A percentile compares a stretch with the other conserved stretches of the same genome.
Evolutionary conservation across 805 yeast genomes (phyloP).

Genomic region (Candida insectalens): DNA sequence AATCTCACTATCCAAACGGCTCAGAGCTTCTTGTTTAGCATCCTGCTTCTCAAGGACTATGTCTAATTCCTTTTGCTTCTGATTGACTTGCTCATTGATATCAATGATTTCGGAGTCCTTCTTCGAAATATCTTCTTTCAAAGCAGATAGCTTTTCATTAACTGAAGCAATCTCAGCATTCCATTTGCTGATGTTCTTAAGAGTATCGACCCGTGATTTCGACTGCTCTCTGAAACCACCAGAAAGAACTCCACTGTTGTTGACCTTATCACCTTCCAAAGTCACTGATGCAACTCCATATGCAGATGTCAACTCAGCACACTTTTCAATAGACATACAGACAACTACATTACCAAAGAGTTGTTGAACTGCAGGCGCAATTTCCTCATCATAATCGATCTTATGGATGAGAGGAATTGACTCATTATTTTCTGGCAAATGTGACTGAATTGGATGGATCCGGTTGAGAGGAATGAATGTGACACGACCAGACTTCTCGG

Average conservation of each 20-base stretch:
- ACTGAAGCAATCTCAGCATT: constrained; percentile 34
- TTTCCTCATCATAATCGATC: constrained; percentile 47
- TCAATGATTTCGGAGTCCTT: constrained; percentile 45
- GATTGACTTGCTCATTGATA: constrained; percentile 34
- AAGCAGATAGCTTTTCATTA: constrained; percentile 28
- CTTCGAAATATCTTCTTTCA: constrained; percentile 28
- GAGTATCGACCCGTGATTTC: constrained; percentile 60
- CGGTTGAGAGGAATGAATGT: constrained; percentile 88
- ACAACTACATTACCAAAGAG: constrained; percentile 79
- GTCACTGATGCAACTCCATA: constrained; percentile 71
- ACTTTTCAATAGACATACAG: constrained; percentile 56
- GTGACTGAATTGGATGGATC: constrained; percentile 30
- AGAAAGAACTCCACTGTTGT: constrained; percentile 70
- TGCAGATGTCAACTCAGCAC: constrained; percentile 54
- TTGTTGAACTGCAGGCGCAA: constrained; percentile 62
- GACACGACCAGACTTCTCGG: constrained; percentile 70
- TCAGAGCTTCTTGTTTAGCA: constrained; percentile 31
- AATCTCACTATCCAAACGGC: constrained; percentile 31
- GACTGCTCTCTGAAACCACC: constrained; percentile 80
- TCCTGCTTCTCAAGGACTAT: constrained; percentile 31
- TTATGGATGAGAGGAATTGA: constrained; percentile 74
- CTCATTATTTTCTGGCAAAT: constrained; percentile 55
- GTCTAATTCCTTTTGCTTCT: constrained; percentile 32
- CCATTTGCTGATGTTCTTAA: constrained; percentile 47
- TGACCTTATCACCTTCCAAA: constrained; percentile 85